Evolutionary conservation across 345 rosid genomes (phyloP).

Genomic region (Abelmoschus esculentus): DNA sequence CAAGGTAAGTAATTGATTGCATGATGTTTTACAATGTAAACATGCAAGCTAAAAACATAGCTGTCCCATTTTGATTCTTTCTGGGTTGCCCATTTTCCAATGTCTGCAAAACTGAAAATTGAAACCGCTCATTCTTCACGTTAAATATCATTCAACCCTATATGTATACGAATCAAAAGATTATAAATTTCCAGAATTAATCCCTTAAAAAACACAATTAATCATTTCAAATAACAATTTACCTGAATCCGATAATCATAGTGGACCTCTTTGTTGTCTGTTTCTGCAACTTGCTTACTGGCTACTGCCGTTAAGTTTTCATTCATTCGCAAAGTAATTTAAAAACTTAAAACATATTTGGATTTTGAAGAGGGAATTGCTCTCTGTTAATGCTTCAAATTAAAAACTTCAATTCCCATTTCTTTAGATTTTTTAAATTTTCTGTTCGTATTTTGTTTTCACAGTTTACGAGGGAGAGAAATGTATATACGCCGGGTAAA

Average conservation of each 20-base stretch:
- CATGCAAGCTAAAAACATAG: background rate
- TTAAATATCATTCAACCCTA: background rate
- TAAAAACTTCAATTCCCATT: too few species aligned
- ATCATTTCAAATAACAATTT: too few species aligned
- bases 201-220: too few species aligned
- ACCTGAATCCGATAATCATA: background rate
- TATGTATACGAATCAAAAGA: background rate
- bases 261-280: background rate
- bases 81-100: background rate
- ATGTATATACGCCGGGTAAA: too few species aligned
- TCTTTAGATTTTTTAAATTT: too few species aligned
- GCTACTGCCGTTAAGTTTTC: background rate
- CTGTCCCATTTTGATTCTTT: background rate
- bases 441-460: too few species aligned
- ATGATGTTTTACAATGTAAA: background rate
- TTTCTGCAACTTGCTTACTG: background rate
- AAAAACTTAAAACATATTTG: background rate
- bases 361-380: background rate
- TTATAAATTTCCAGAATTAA: background rate
- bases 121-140: background rate
- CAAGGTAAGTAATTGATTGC: slow-evolving; percentile 6
- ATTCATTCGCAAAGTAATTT: background rate
- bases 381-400: background rate
- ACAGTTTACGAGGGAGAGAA: too few species aligned
- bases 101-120: background rate